These are phyloP conservation scores for Penicillium concentricum DNA, from an alignment of 2,329 filamentous ascomycete genomes.

Conservation along the genomic window DNA sequence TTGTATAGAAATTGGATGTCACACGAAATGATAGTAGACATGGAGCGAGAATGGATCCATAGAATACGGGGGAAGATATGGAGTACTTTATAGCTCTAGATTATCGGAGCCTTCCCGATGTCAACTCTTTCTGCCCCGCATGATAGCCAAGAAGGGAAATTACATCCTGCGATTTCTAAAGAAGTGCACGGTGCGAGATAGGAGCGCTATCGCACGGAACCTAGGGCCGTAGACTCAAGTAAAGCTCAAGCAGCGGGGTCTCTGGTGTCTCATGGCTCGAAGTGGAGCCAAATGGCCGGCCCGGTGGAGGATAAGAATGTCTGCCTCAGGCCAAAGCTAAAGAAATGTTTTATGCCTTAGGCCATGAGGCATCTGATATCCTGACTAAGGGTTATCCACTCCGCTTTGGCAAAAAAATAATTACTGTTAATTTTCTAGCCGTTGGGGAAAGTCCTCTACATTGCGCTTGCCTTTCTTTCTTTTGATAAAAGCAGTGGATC, in stretches of 20 bases:
- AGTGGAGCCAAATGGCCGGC: constrained; percentile 6
- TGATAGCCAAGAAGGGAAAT: background rate
- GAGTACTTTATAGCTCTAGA: background rate
- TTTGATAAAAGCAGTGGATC: constrained; percentile 17
- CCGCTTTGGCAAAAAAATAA: constrained; percentile 30
- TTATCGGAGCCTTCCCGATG: background rate
- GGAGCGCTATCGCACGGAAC: background rate
- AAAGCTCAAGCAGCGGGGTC: background rate
- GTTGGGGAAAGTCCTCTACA: constrained; percentile 17
- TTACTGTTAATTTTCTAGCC: constrained; percentile 30
- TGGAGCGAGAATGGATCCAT: background rate
- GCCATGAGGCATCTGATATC: constrained; percentile 4
- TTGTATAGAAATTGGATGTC: background rate
- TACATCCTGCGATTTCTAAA: constrained; percentile 2
- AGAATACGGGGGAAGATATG: background rate
- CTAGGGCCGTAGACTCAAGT: background rate
- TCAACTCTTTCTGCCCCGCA: background rate
- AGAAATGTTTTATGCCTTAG: constrained; percentile 1
- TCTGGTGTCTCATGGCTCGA: background rate
- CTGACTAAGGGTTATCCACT: constrained; percentile 25
- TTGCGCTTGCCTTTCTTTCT: constrained; percentile 15
- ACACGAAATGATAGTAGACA: background rate
- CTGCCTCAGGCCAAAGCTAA: constrained; percentile 14
- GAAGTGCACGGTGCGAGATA: background rate
- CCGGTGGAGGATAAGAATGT: constrained; percentile 4